Evolutionary conservation across 2,329 filamentous ascomycete genomes (phyloP).

Genomic region (Ceratocystis destructans): DNA sequence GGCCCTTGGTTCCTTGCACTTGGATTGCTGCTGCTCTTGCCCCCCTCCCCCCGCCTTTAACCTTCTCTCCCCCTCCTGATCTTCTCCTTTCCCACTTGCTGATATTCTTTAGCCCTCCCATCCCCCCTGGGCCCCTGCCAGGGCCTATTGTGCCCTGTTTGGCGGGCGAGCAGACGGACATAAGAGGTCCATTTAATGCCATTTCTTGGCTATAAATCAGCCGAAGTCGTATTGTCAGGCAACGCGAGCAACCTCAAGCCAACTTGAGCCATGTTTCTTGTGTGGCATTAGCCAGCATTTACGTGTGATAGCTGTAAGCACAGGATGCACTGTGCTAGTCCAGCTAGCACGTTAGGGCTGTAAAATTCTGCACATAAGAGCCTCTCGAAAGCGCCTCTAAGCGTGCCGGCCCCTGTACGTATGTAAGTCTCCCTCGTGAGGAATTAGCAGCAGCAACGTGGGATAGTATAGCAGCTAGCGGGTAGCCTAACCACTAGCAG

Average conservation of each 20-base stretch:
- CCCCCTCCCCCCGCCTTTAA: background rate
- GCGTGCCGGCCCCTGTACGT: background rate
- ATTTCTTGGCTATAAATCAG: constrained; percentile 2
- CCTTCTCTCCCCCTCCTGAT: background rate
- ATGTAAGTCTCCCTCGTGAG: background rate
- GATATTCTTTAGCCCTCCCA: background rate
- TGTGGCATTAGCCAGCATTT: too few relatives aligned
- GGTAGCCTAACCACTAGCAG: too few relatives aligned
- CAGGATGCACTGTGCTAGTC: too few relatives aligned
- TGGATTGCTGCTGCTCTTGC: background rate
- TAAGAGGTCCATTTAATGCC: constrained; percentile 3
- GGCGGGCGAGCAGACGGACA: background rate
- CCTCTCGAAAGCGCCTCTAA: too few relatives aligned
- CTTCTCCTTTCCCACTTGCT: background rate
- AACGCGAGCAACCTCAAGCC: background rate
- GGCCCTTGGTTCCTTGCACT: too few relatives aligned
- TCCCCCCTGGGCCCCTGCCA: too few relatives aligned
- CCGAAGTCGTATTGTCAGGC: constrained; percentile 1
- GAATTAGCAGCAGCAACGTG: background rate
- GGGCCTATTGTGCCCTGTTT: background rate
- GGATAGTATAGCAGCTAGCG: background rate
- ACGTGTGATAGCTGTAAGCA: too few relatives aligned
- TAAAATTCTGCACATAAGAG: too few relatives aligned
- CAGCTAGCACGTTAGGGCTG: too few relatives aligned
- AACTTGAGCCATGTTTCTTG: background rate